Percentiles rank a stretch among this genome's conserved stretches.
Evolutionary conservation across 768 basidiomycete genomes (phyloP).

Genomic region (Butyriboletus loyo): DNA sequence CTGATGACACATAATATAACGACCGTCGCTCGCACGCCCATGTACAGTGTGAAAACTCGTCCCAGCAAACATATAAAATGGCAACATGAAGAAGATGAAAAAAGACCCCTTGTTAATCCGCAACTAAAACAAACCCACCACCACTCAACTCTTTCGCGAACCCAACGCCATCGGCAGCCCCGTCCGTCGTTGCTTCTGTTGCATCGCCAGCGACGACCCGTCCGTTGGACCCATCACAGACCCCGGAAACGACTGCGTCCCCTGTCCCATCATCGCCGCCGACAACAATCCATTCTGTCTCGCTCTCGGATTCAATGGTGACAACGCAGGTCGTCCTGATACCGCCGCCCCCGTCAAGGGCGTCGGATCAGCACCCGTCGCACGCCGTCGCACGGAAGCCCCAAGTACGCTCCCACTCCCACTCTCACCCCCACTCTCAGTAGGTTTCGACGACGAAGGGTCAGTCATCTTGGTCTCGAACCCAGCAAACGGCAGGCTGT

Average conservation of each 20-base stretch:
- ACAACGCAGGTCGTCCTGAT: slow-evolving; percentile 45
- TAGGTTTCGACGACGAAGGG: slow-evolving; percentile 9
- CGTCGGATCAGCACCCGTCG: slow-evolving; percentile 49
- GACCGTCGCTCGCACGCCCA: background rate
- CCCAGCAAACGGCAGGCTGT: slow-evolving; percentile 48
- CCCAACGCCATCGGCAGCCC: slow-evolving; percentile 37
- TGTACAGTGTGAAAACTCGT: too few species aligned
- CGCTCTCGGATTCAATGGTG: slow-evolving; percentile 72
- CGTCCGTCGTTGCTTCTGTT: slow-evolving; percentile 41
- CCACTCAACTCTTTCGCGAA: slow-evolving; percentile 23
- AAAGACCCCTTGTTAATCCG: background rate
- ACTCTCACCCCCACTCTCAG: background rate
- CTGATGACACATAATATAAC: background rate
- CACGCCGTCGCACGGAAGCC: slow-evolving; percentile 57
- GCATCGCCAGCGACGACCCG: slow-evolving; percentile 23
- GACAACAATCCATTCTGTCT: slow-evolving; percentile 45
- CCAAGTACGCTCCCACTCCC: slow-evolving; percentile 20
- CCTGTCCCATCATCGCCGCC: slow-evolving; percentile 36
- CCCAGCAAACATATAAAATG: background rate
- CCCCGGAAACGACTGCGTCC: slow-evolving; percentile 30
- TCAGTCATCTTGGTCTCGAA: slow-evolving; percentile 37
- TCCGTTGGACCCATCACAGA: slow-evolving; percentile 10
- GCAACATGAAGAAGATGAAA: background rate
- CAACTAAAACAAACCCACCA: background rate
- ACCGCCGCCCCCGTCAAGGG: slow-evolving; percentile 18